Percentiles rank a stretch among this genome's conserved stretches.
Conservation (phyloP, 495 filamentous ascomycete genomes). For the Polyplosphaeria fusca region DNA sequence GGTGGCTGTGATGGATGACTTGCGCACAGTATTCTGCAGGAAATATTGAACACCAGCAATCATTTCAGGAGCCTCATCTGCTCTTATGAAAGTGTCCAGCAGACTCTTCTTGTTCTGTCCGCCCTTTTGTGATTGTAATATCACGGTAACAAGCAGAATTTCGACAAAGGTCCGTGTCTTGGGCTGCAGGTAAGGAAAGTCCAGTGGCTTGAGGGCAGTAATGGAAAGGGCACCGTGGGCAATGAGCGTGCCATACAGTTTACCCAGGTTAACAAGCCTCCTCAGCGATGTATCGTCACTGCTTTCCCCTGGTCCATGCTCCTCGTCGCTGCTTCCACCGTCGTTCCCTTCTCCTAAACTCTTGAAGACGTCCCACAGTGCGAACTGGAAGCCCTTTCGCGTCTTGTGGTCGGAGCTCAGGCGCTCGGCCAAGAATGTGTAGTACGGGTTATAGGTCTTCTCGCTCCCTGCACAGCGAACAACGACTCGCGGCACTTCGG, state of each 20-base stretch:
- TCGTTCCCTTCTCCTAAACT: conserved; percentile 70
- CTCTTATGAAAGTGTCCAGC: conserved; percentile 62
- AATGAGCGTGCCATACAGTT: conserved; percentile 75
- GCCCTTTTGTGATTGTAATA: conserved; percentile 58
- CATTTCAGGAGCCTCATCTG: conserved; percentile 59
- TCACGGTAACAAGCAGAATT: conserved; percentile 68
- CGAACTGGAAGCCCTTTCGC: conserved; percentile 78
- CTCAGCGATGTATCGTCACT: conserved; percentile 50
- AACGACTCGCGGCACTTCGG: conserved; percentile 82
- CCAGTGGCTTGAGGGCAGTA: conserved; percentile 69
- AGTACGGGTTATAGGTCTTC: conserved; percentile 85
- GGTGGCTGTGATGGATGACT: conserved; percentile 64
- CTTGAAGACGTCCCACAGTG: conserved; percentile 84
- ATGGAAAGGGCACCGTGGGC: conserved; percentile 62
- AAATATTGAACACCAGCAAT: conserved; percentile 74
- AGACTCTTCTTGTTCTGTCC: conserved; percentile 53
- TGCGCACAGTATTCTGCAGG: conserved; percentile 67
- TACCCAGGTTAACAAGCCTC: conserved; percentile 82
- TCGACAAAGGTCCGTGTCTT: conserved; percentile 78
- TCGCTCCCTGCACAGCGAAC: conserved; percentile 85
- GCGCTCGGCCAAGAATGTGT: conserved; percentile 74
- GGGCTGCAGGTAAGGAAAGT: conserved; percentile 70
- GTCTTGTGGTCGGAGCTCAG: conserved; percentile 70
- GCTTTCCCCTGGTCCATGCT: conserved; percentile 35
- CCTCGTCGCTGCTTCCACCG: conserved; percentile 48